Evolutionary conservation across 2,329 filamentous ascomycete genomes (phyloP).

Genomic region (Amauroascus niger): DNA sequence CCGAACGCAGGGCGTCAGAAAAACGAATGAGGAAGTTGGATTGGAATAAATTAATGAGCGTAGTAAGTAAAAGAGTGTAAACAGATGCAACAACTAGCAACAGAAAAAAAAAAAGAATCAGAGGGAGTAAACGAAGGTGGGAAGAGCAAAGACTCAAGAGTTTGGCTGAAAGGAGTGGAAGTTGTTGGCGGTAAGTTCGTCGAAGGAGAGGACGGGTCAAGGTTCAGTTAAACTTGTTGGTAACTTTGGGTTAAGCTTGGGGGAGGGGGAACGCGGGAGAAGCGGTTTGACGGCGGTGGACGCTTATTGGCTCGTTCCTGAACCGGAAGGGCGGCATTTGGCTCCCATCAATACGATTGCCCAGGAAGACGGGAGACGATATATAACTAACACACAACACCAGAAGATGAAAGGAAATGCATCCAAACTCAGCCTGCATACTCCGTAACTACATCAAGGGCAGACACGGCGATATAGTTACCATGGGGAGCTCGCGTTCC

Average conservation of each 20-base stretch:
- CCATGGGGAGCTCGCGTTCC: too few species aligned
- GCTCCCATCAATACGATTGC: neutral
- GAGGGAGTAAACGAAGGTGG: slow-evolving; percentile 1
- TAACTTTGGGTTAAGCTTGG: slow-evolving; percentile 6
- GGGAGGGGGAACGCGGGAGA: neutral
- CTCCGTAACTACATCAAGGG: too few species aligned
- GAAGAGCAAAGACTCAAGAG: too few species aligned
- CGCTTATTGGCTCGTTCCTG: neutral
- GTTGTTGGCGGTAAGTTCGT: neutral
- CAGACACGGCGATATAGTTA: too few species aligned
- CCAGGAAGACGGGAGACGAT: neutral
- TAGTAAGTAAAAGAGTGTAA: slow-evolving; percentile 14
- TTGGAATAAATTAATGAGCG: slow-evolving; percentile 12
- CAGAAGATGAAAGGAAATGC: too few species aligned
- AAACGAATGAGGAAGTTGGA: slow-evolving; percentile 17
- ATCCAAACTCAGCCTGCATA: too few species aligned
- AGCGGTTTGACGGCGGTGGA: neutral
- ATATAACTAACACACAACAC: too few species aligned
- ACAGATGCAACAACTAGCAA: slow-evolving; percentile 12
- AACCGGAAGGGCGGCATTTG: slow-evolving; percentile 2
- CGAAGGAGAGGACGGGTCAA: neutral
- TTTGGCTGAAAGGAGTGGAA: slow-evolving; percentile 1
- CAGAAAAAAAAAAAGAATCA: too few species aligned
- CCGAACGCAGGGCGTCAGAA: slow-evolving; percentile 11
- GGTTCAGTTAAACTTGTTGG: slow-evolving; percentile 1